Evolutionary conservation across 1,139 yeast species (phyloP), one percentile per base, ranked within the genome.

Genomic region (Geotrichum bryndzae): DNA sequence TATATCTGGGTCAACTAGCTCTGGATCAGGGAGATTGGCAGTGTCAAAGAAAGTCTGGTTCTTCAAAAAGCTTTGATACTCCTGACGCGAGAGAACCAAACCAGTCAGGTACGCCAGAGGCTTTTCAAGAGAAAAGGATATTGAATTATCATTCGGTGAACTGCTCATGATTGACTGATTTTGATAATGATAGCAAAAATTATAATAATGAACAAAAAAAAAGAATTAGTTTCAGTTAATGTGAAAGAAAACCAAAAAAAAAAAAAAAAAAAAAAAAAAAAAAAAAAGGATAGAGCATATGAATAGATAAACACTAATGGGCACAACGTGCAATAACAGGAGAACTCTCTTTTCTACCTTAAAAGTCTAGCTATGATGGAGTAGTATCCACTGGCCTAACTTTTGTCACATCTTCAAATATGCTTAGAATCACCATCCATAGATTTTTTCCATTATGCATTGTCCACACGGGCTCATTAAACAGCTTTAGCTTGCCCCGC

Each of bases 401-500:
- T 11, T 35, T 4, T 35, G 13, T 35, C 13, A 35, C 41, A 35
- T 35, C 13, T 35, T 35, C 41, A 35, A 11, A 5, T 52, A 29
- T 52, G 4, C 5, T 8, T 5, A 52, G 13, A 18, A 59, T 23
- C 31, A 59, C 22, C 31, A 35, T 53, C 56, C 57, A 53, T 7
- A 57, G 51, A 13, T 53, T 46, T 29, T 27, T 22, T 15, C 57
- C 55, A 25, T 48, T 23, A 5, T 53, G 35, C 33, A 35, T 50
- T 7, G 18, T 55, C 57, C 60, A 57, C 6, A 29, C 8, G 18
- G 33, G 53, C 31, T 57, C 57, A n/a, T 53, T 52, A 38, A 59
- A 51, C 7, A 60, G 45, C 59, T 60, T 60, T 18, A 56, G 31
- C 48, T 56, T 56, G 27, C 59, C 62, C 41, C 41, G 53, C 23